Evolutionary conservation across 371 early-diverging fungal genomes (phyloP), one percentile per base, ranked within the genome.

Genomic region (Actinomortierella wolfii): DNA sequence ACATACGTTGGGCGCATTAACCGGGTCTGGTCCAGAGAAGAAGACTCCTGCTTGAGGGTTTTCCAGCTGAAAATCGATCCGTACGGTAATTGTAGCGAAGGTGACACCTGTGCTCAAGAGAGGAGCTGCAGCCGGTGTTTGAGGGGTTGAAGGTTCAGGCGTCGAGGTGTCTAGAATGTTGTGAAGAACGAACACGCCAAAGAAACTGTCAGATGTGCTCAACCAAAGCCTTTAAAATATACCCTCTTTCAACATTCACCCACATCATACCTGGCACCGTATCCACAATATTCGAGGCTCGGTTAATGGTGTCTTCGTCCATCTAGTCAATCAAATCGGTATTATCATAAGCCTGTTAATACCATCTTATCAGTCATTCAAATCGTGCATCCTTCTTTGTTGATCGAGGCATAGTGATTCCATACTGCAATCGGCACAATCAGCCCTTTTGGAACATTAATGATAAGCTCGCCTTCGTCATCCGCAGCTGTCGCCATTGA

Each of bases 401-500:
- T 68, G 77, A 23, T 39, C 20, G 18, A 18, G 34, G 18, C 14
- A 23, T 51, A 23, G 24, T 26, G 13, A 49, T 25, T 45, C 45
- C 59, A 41, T 61, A 64, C 68, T 61, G 57, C 11, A 26, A 51
- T 56, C 9, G 66, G 52, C 9, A 58, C 47, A 21, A 84, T 71
- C 53, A 79, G 78, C 20, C 79, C 77, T 1, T 76, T 52, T 0
- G 92, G 92, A 28, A 93, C 58, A 24, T 67, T 68, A 13, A 92
- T 81, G 9, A 67, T 73, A 18, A 93, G 61, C 50, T 92, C 92
- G 3, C 92, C 91, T 41, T 84, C 84, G 50, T 90, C 90, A 15
- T 80, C 77, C 47, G 83, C 85, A 44, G 85, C 79, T 43, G 86
- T 66, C 3, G 87, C 86, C 60, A 74, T 78, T 3, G 83, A 63